Conservation (phyloP, 805 yeast species). For the Lipomyces starkeyi region DNA sequence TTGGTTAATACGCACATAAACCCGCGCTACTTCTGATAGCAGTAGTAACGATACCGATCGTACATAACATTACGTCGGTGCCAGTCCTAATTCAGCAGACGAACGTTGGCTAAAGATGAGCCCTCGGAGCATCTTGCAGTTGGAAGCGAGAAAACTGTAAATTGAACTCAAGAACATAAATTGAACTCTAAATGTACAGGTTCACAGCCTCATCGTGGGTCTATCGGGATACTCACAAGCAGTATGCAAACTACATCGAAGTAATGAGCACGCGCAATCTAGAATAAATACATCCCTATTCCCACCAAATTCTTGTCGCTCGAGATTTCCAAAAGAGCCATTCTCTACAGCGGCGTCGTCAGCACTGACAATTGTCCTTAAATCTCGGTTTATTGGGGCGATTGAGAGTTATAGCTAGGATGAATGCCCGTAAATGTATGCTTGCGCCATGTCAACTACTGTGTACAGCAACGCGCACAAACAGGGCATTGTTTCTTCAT, state of each 20-base stretch:
- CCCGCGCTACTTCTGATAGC: neutral
- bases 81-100: neutral
- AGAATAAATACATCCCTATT: neutral
- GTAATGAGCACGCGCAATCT: neutral
- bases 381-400: neutral
- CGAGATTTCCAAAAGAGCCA: neutral
- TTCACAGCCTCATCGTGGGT: no score
- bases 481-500: neutral
- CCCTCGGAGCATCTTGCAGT: no score
- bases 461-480: neutral
- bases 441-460: neutral
- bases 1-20: no score
- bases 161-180: neutral
- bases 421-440: neutral
- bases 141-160: neutral
- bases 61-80: neutral
- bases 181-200: no score
- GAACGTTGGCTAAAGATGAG: neutral
- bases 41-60: neutral
- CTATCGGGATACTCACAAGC: neutral
- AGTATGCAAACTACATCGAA: slow-evolving; percentile 2
- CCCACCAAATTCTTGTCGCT: neutral
- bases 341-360: neutral
- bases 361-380: neutral
- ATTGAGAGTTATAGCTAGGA: neutral